A percentile compares a stretch with the other conserved stretches of the same genome.
These are phyloP conservation scores for Saturnispora ahearnii DNA, from an alignment of 805 yeast genomes.

Conservation along the genomic window DNA sequence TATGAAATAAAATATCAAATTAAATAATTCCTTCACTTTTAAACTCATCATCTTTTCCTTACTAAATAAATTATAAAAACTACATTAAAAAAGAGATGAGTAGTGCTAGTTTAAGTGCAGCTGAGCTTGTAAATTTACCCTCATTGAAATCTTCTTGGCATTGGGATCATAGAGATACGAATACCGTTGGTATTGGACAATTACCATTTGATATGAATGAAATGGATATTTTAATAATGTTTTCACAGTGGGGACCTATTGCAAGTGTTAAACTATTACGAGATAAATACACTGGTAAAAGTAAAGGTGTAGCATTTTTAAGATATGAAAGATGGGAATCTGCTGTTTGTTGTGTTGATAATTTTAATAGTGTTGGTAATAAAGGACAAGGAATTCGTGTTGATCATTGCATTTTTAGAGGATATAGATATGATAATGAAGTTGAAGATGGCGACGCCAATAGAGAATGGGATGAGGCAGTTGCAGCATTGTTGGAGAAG, in stretches of 20 bases:
- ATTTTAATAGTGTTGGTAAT: slow-evolving; percentile 52
- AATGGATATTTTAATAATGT: slow-evolving; percentile 65
- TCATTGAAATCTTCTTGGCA: slow-evolving; percentile 74
- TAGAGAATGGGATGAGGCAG: slow-evolving; percentile 7
- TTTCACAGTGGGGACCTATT: slow-evolving; percentile 87
- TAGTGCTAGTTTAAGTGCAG: background rate
- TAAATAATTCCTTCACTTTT: no score
- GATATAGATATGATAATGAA: slow-evolving; percentile 5
- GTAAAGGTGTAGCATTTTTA: slow-evolving; percentile 71
- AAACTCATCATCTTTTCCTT: no score
- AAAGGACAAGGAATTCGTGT: background rate
- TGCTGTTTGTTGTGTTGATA: slow-evolving; percentile 80
- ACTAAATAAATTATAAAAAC: no score
- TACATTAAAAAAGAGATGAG: background rate
- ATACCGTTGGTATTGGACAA: slow-evolving; percentile 71
- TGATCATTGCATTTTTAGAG: slow-evolving; percentile 4
- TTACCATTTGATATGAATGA: slow-evolving; percentile 58
- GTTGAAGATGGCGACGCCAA: slow-evolving; percentile 8
- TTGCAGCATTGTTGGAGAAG: background rate
- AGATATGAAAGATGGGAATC: slow-evolving; percentile 78
- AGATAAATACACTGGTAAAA: slow-evolving; percentile 54
- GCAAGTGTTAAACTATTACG: slow-evolving; percentile 62
- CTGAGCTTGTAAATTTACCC: slow-evolving; percentile 5
- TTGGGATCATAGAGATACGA: slow-evolving; percentile 65
- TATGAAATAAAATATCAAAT: background rate